These are phyloP conservation scores for Calonectria pauciramosa DNA, from an alignment of 2,329 filamentous ascomycete genomes.

Conservation along the genomic window DNA sequence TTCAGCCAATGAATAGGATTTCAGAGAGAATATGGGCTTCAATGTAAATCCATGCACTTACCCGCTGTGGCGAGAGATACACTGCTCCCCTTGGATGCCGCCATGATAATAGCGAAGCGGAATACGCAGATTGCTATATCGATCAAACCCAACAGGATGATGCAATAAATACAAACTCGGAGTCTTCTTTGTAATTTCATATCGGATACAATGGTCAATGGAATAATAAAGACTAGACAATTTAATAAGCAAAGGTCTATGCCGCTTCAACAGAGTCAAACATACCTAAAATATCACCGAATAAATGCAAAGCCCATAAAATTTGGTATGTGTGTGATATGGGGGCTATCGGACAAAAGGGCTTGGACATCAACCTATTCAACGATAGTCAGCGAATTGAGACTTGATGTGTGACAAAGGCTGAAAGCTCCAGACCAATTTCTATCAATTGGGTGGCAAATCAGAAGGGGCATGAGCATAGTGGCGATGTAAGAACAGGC, in stretches of 20 bases:
- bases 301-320: slow-evolving; percentile 29
- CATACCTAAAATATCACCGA: slow-evolving; percentile 26
- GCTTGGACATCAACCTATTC: background rate
- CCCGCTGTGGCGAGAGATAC: background rate
- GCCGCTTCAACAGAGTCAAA: too few species aligned
- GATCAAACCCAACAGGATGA: background rate
- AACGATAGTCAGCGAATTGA: too few species aligned
- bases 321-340: background rate
- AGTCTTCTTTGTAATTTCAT: background rate
- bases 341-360: background rate
- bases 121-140: background rate
- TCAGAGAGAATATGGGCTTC: too few species aligned
- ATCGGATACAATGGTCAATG: background rate
- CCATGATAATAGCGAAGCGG: background rate
- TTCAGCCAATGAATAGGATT: too few species aligned
- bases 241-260: background rate
- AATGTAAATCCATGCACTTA: too few species aligned
- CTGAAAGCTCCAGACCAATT: too few species aligned
- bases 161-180: background rate
- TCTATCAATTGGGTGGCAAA: slow-evolving; percentile 22
- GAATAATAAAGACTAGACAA: background rate
- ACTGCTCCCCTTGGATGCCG: background rate
- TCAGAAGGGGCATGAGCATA: background rate
- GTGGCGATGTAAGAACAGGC: background rate
- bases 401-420: too few species aligned